Conservation (phyloP, 192 early-diverging fungal genomes). For the Mycoemilia scoparia region DNA sequence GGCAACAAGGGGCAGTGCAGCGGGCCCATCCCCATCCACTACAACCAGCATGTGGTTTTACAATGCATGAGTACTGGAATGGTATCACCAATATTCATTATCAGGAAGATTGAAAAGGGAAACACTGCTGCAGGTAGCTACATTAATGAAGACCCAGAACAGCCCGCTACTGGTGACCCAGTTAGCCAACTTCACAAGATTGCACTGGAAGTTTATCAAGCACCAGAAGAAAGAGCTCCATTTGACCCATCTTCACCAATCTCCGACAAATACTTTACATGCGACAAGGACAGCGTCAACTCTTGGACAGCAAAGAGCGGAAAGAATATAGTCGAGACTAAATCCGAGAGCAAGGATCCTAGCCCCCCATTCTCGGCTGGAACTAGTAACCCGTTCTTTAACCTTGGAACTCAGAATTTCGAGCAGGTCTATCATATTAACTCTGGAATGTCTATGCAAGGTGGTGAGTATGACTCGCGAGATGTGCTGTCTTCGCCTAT, state of each 20-base stretch:
- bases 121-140: conserved; percentile 50
- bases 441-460: conserved; percentile 19
- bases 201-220: conserved; percentile 48
- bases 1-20: conserved; percentile 14
- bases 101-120: conserved; percentile 72
- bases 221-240: conserved; percentile 10
- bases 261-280: background rate
- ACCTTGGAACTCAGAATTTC: no score
- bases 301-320: background rate
- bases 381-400: conserved; percentile 19
- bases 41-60: conserved; percentile 75
- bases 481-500: conserved; percentile 34
- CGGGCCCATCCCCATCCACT: conserved; percentile 54
- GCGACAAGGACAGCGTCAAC: background rate
- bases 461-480: conserved; percentile 34
- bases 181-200: conserved; percentile 84
- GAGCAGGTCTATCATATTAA: no score
- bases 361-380: conserved; percentile 23
- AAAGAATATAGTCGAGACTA: conserved; percentile 8
- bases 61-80: conserved; percentile 77
- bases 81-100: conserved; percentile 58
- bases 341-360: no score
- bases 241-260: background rate
- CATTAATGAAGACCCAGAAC: conserved; percentile 17
- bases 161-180: conserved; percentile 58